Evolutionary conservation across 1,284 basidiomycete genomes (phyloP).

Genomic region (Phaffia rhodozyma): DNA sequence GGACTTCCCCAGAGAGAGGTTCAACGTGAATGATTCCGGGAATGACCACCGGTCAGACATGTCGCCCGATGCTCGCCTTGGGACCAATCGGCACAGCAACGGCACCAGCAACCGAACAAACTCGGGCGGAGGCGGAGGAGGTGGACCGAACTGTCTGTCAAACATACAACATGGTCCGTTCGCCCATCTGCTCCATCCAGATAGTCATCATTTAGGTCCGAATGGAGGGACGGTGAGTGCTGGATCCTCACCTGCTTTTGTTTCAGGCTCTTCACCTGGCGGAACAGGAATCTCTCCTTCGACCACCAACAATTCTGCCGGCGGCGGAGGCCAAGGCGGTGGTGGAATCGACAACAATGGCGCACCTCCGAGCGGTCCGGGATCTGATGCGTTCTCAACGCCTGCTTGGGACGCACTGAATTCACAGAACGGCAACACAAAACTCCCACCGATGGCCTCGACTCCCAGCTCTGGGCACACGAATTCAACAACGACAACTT

Average conservation of each 20-base stretch:
- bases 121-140: background rate
- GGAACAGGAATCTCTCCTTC: slow-evolving; percentile 13
- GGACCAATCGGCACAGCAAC: background rate
- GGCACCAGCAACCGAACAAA: background rate
- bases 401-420: slow-evolving; percentile 8
- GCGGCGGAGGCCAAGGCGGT: too few species aligned
- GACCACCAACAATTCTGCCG: slow-evolving; percentile 9
- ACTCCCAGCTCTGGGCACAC: background rate
- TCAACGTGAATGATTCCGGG: too few species aligned
- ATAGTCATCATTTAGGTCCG: background rate
- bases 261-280: background rate
- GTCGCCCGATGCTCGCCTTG: too few species aligned
- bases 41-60: too few species aligned
- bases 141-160: background rate
- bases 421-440: background rate
- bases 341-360: too few species aligned
- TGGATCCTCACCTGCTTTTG: too few species aligned
- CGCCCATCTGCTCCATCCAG: slow-evolving; percentile 9
- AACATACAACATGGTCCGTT: slow-evolving; percentile 13
- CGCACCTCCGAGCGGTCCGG: too few species aligned
- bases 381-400: slow-evolving; percentile 2
- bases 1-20: too few species aligned
- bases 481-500: background rate
- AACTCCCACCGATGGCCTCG: background rate
- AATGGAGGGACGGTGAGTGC: too few species aligned